A percentile compares a stretch with the other conserved stretches of the same genome.
These are phyloP conservation scores for Paulownia fortunei DNA, from an alignment of 257 asterid genomes.

Conservation along the genomic window DNA sequence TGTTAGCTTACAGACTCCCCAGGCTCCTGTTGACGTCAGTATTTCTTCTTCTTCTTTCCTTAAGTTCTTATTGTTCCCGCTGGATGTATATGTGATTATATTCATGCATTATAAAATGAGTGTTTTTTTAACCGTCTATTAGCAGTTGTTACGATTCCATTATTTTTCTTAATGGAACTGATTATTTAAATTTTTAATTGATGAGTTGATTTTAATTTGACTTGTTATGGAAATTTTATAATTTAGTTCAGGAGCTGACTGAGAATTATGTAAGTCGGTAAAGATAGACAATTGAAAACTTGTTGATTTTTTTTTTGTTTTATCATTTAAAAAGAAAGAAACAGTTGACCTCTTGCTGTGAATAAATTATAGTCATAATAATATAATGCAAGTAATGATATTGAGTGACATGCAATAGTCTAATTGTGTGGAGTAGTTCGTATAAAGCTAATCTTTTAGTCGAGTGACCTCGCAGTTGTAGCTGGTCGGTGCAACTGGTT, in stretches of 20 bases:
- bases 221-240: background rate
- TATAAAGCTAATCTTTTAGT: no score
- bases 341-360: background rate
- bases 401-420: background rate
- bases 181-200: no score
- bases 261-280: conserved; percentile 13
- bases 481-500: no score
- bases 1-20: conserved; percentile 79
- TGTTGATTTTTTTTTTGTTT: background rate
- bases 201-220: background rate
- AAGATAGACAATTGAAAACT: background rate
- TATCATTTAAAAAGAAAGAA: no score
- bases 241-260: background rate
- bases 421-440: background rate
- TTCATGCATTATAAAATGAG: conserved; percentile 23
- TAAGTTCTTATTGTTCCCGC: conserved; percentile 5
- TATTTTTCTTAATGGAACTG: no score
- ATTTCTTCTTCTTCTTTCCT: background rate
- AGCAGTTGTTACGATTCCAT: no score
- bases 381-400: no score
- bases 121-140: no score
- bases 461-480: no score
- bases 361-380: no score
- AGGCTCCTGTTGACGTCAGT: conserved; percentile 75
- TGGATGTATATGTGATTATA: background rate